Percentiles rank a stretch among this genome's conserved stretches.
Evolutionary conservation across 345 rosid genomes (phyloP).

Genomic region (Euphorbia lathyris): DNA sequence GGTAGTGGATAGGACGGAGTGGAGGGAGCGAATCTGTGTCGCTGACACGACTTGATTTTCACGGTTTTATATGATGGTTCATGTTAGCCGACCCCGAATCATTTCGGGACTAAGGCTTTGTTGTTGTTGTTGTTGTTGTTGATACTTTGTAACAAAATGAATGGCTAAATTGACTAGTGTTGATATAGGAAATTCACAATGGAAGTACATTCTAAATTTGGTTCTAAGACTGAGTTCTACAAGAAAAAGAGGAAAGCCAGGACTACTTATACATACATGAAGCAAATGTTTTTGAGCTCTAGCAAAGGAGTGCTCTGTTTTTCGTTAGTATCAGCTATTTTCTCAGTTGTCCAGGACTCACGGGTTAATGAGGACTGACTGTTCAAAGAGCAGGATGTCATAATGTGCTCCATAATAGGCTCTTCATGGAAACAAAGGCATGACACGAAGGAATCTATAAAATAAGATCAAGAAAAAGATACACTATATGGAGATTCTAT

Average conservation of each 20-base stretch:
- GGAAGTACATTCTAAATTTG: no score
- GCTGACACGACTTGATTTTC: no score
- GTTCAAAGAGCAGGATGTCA: conserved; percentile 33
- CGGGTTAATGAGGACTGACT: conserved; percentile 76
- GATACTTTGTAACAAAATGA: no score
- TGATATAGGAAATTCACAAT: no score
- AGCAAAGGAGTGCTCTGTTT: conserved; percentile 52
- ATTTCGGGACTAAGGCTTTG: no score
- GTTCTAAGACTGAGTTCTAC: not conserved
- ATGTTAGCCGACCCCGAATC: no score
- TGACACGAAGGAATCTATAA: conserved; percentile 3
- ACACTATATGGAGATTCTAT: conserved; percentile 6
- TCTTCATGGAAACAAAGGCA: conserved; percentile 9
- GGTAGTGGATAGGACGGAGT: no score
- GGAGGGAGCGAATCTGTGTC: no score
- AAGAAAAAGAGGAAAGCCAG: not conserved
- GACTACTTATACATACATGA: conserved; percentile 41
- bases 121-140: no score
- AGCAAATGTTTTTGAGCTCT: conserved; percentile 65
- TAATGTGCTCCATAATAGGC: conserved; percentile 12
- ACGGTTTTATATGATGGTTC: no score
- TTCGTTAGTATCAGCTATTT: conserved; percentile 54
- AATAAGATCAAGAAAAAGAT: not conserved
- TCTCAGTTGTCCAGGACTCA: conserved; percentile 55
- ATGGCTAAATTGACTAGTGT: no score